Evolutionary conservation across 306 rosid species (phyloP).

Genomic region (Ziziphus jujuba): DNA sequence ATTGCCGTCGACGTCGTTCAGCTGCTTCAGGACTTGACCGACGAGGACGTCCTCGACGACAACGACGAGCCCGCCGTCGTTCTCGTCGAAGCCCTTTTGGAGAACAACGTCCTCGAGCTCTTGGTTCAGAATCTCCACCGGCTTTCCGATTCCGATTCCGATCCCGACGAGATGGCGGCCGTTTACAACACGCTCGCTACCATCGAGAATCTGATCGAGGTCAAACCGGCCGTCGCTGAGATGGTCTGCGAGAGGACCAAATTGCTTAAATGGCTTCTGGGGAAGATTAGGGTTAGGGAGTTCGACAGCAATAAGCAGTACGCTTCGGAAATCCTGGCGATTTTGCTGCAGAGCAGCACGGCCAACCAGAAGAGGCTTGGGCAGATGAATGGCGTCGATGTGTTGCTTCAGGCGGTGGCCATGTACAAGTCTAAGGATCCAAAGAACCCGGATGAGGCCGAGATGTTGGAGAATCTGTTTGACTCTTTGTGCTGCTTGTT

Average conservation of each 20-base stretch:
- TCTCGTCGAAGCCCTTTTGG: conserved; percentile 68
- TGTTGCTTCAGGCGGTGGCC: conserved; percentile 91
- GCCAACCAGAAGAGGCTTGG: conserved; percentile 82
- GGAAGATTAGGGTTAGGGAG: conserved; percentile 86
- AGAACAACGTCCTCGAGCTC: conserved; percentile 75
- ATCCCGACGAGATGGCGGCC: conserved; percentile 71
- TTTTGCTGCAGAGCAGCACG: conserved; percentile 74
- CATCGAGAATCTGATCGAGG: conserved; percentile 84
- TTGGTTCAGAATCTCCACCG: conserved; percentile 79
- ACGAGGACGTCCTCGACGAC: conserved; percentile 76
- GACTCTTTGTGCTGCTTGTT: conserved; percentile 88
- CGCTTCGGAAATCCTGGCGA: conserved; percentile 89
- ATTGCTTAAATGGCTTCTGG: conserved; percentile 79
- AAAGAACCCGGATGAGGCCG: conserved; percentile 82
- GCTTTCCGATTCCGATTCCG: conserved; percentile 58
- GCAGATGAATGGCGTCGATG: conserved; percentile 96
- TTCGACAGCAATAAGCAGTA: conserved; percentile 88
- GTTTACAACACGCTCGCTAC: conserved; percentile 70
- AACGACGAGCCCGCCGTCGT: conserved; percentile 75
- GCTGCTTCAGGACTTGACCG: conserved; percentile 83
- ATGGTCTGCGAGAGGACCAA: conserved; percentile 84
- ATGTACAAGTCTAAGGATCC: conserved; percentile 93
- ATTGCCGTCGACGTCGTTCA: conserved; percentile 81
- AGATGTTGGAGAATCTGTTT: conserved; percentile 92
- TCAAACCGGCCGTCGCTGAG: conserved; percentile 87